Evolutionary conservation across 129 eudicot species (phyloP).

Genomic region (Silybum marianum): DNA sequence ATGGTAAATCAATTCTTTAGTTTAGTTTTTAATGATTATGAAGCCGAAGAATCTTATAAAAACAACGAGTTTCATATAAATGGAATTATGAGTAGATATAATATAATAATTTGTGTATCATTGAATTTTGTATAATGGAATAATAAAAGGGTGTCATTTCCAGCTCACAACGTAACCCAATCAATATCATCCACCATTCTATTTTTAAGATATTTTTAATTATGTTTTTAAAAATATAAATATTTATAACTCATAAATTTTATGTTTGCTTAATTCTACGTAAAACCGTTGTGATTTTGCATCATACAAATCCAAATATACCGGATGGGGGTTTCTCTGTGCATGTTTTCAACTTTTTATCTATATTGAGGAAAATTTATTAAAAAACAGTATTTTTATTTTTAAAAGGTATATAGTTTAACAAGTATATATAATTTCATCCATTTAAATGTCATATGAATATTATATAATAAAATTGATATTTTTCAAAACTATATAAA

Average conservation of each 20-base stretch:
- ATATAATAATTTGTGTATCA: conserved; percentile 1
- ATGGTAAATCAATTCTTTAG: not conserved
- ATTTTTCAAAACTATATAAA: too few relatives aligned
- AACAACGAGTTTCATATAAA: not conserved
- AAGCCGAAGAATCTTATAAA: not conserved
- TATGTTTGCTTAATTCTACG: too few relatives aligned
- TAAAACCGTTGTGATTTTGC: too few relatives aligned
- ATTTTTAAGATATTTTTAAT: not conserved
- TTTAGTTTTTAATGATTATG: not conserved
- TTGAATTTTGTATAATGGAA: conserved; percentile 1
- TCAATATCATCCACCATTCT: conserved; percentile 6
- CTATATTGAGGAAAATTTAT: too few relatives aligned
- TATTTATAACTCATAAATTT: not conserved
- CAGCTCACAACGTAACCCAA: conserved; percentile 32
- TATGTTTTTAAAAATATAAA: not conserved
- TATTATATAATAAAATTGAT: not conserved
- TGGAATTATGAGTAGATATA: not conserved
- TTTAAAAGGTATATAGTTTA: too few relatives aligned
- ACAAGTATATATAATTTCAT: too few relatives aligned
- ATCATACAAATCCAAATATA: too few relatives aligned
- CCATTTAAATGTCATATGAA: too few relatives aligned
- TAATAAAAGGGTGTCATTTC: conserved; percentile 24
- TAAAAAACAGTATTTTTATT: too few relatives aligned
- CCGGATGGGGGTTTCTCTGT: too few relatives aligned
- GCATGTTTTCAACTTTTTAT: too few relatives aligned